phyloP scores from a whole-genome alignment of 257 asterid genomes.

The Petunia secreta region DNA sequence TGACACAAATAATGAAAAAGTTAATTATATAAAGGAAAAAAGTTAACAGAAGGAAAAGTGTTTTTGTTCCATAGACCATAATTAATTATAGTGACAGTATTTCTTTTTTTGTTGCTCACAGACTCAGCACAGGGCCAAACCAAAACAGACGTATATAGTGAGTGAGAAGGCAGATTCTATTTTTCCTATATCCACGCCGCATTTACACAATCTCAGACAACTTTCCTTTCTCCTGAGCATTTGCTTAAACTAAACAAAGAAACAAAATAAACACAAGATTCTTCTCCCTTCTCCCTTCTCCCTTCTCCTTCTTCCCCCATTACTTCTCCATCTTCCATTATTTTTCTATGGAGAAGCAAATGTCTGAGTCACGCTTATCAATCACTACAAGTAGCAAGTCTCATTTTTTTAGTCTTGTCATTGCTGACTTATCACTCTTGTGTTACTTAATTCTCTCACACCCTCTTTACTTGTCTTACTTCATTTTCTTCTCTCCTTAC shows the following conservation, averaged over 20 bases:
- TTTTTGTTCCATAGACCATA: no score
- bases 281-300: constrained; percentile 36
- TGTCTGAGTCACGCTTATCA: constrained; percentile 52
- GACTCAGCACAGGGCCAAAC: background rate
- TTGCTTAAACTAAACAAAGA: background rate
- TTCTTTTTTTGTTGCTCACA: background rate
- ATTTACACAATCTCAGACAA: constrained; percentile 37
- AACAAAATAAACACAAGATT: constrained; percentile 25
- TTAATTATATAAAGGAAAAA: no score
- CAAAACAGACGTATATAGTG: background rate
- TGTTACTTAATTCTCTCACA: constrained; percentile 55
- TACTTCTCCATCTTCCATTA: constrained; percentile 47
- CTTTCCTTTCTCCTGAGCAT: background rate
- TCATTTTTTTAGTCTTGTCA: constrained; percentile 40
- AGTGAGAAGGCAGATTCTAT: background rate
- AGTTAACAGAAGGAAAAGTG: no score
- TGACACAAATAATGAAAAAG: no score
- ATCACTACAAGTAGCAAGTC: constrained; percentile 32
- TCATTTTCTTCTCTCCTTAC: constrained; percentile 69
- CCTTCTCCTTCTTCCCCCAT: constrained; percentile 31
- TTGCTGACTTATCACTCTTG: constrained; percentile 42
- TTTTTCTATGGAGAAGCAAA: constrained; percentile 22
- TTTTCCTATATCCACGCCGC: constrained; percentile 80
- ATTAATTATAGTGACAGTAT: no score
- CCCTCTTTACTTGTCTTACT: constrained; percentile 64